Evolutionary conservation across 1,139 yeast genomes (phyloP).

Genomic region (Fermentozyma sake): DNA sequence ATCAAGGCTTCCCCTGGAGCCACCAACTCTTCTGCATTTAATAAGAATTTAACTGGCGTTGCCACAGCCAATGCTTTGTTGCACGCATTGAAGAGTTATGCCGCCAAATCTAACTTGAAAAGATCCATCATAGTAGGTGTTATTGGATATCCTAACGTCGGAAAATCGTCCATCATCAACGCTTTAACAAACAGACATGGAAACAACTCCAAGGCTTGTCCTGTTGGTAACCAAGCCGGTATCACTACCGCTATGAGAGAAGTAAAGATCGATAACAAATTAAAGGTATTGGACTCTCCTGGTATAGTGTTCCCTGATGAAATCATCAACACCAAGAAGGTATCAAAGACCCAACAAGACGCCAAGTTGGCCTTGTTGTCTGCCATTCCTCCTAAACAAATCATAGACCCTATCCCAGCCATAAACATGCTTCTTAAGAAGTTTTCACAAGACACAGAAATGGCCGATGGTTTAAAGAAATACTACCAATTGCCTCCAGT

Average conservation of each 20-base stretch:
- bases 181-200: slow-evolving; percentile 85
- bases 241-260: slow-evolving; percentile 90
- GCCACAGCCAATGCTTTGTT: slow-evolving; percentile 72
- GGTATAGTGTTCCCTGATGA: slow-evolving; percentile 93
- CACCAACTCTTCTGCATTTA: slow-evolving; percentile 63
- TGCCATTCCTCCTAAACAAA: slow-evolving; percentile 86
- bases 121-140: slow-evolving; percentile 95
- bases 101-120: slow-evolving; percentile 77
- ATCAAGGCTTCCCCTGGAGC: slow-evolving; percentile 57
- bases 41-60: slow-evolving; percentile 69
- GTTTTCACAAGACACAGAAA: slow-evolving; percentile 63
- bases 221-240: slow-evolving; percentile 98
- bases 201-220: slow-evolving; percentile 67
- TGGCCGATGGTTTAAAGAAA: slow-evolving; percentile 69
- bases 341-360: slow-evolving; percentile 61
- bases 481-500: slow-evolving; percentile 82
- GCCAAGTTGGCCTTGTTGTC: slow-evolving; percentile 85
- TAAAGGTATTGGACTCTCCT: slow-evolving; percentile 89
- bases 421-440: slow-evolving; percentile 73
- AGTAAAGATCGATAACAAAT: slow-evolving; percentile 85
- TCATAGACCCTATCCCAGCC: slow-evolving; percentile 81
- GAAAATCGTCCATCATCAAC: slow-evolving; percentile 92
- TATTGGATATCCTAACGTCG: slow-evolving; percentile 90
- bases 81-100: slow-evolving; percentile 80
- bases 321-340: slow-evolving; percentile 40